Base-by-base conservation (phyloP, 2,329 filamentous ascomycete genomes). In the Hysterium pulicare region DNA sequence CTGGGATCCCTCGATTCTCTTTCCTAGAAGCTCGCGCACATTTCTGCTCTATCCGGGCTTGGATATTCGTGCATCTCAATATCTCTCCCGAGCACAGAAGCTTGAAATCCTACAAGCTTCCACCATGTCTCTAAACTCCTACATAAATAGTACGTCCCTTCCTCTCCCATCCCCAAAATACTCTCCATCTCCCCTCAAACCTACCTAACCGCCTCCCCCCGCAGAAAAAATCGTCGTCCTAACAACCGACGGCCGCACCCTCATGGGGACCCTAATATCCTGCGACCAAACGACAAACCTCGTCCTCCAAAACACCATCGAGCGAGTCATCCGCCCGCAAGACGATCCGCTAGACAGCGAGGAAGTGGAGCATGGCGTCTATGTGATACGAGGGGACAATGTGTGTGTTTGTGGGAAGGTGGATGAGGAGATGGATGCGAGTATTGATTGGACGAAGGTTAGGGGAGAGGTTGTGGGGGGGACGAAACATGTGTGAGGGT, bases 201-300 rank as follows among this genome's bases (percentile, higher is more conserved):
- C 11, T 15, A 23, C n/a, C 34, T 22, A 34, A 49, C 49, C 51
- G 58, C 51, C 47, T 35, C 19, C 5, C 13, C 3, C 15, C 32
- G 2, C 33, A 96, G 93, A 95, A 71, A 94, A 89, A 69, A 88
- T 97, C 56, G 78, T 90, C 45, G 85, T 97, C 60, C 80, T 97
- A 50, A 97, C 93, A 21, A 86, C 88, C 55, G 93, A 97, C 70
- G 93, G 91, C 39, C 84, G 91, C 57, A 95, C 88, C 35, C 67
- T 76, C 46, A 66, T 70, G 53, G 93, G 93, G 46, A 90, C 78
- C 2, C 81, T 98, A 41, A 75, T 91, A 37, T 88, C 87, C 33
- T 90, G 86, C 63, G 93, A 98, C 68, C 84, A 95, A 69, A 82
- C 86, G 59, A 97, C 93, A 53, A 98, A 98, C 69, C 73, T 98